These are phyloP conservation scores for Botrytis hyacinthi DNA, from an alignment of 2,329 filamentous ascomycete genomes.

Conservation along the genomic window DNA sequence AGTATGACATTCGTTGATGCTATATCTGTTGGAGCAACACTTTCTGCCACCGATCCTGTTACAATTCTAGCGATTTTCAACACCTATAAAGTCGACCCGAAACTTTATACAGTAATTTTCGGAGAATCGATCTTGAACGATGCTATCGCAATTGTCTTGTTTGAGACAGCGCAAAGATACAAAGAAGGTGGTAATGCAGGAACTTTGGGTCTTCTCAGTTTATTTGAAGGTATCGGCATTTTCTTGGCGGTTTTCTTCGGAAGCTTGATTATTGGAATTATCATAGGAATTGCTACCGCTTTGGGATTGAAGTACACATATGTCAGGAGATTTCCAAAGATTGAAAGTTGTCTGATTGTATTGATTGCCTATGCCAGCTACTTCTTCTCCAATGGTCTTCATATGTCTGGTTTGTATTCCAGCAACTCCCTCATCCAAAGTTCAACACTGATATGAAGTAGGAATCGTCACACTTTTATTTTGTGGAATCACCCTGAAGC, in stretches of 20 bases:
- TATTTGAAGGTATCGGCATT: conserved; percentile 88
- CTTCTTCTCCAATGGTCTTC: conserved; percentile 93
- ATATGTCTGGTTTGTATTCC: conserved; percentile 80
- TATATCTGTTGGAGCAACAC: conserved; percentile 91
- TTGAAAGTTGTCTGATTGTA: conserved; percentile 91
- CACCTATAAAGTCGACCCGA: conserved; percentile 97
- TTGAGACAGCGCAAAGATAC: conserved; percentile 95
- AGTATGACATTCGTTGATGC: conserved; percentile 91
- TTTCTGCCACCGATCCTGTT: conserved; percentile 95
- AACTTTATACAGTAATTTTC: conserved; percentile 98
- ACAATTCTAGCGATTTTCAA: conserved; percentile 99
- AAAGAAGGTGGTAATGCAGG: conserved; percentile 68
- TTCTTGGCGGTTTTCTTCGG: conserved; percentile 97
- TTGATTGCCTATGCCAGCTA: conserved; percentile 95
- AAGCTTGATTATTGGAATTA: conserved; percentile 82
- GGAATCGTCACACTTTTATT: conserved; percentile 89
- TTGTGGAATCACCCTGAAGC: conserved; percentile 96
- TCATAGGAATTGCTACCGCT: conserved; percentile 84
- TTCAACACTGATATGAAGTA: conserved; percentile 16
- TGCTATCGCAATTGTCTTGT: conserved; percentile 96
- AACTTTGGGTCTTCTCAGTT: conserved; percentile 72
- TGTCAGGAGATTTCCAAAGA: conserved; percentile 88
- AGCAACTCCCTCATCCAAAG: not conserved
- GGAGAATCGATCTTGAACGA: conserved; percentile 98
- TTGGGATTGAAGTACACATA: conserved; percentile 92